Base-by-base conservation (phyloP, 345 rosid species). In the Mangifera indica region DNA sequence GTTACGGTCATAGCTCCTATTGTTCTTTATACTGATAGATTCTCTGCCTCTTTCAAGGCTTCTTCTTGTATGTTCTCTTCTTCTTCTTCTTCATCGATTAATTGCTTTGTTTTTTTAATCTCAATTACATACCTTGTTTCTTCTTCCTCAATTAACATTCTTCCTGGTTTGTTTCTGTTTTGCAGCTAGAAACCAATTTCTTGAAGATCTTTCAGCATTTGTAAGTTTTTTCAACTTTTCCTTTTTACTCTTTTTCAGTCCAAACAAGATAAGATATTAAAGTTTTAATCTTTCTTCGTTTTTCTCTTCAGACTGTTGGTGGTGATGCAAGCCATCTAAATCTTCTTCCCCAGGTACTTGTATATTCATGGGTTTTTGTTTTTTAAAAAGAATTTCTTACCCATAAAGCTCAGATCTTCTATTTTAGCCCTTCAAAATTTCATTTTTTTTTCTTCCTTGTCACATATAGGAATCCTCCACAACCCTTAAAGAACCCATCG, bases 1-100 rank as follows among this genome's bases (percentile, higher is more conserved):
- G 66, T 89, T 57, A 87, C 98, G 14, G 98, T 92, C 3, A 74
- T 86, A 24, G 89, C 99, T 73, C 99, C 99, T 20, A 85, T 95
- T 65, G 24, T 91, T 57, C 83, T 92, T 74, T 90, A 88, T 84
- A 83, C 87, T 54, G 87, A 90, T 69, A 69, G 81, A n/a, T 72
- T 83, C 74, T 67, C 86, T 66, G 34, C 67, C 58, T 14, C 93
- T 69, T 81, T 85, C 83, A 84, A 70, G 60, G 67, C 82, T 56
- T 69, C 92, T 22, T 79, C 89, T 7, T 82, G 81, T 91, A 59
- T 67, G 79, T 72, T 71, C 74, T 37, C 21, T 70, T 57, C 54
- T 53, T 66, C 32, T 3, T 66, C 32, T 3, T 29, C 67, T 69
- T 60, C 42, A 9, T 37, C 42, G 70, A 14, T 32, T 32, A n/a